Conservation (phyloP, 345 rosid species). For the Eucalyptus microcorys region DNA sequence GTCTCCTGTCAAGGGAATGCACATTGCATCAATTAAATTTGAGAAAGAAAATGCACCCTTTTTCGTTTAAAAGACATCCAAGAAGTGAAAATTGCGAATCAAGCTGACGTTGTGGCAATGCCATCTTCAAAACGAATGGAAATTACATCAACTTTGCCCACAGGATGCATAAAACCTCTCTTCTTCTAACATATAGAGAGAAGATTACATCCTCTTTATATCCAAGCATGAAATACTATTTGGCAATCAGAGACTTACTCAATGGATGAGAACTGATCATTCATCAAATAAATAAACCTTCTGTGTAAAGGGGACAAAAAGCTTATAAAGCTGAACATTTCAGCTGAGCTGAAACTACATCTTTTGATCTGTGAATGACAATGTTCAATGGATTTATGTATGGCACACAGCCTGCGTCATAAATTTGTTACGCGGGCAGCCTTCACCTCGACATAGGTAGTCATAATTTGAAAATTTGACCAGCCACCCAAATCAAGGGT, state of each 20-base stretch:
- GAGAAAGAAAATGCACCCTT: neutral
- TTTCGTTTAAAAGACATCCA: neutral
- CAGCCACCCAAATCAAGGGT: neutral
- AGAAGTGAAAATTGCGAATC: neutral
- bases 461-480: neutral
- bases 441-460: neutral
- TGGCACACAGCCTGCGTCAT: neutral
- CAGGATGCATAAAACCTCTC: neutral
- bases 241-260: neutral
- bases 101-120: neutral
- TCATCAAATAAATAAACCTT: neutral
- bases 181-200: neutral
- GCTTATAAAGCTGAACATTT: neutral
- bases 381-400: neutral
- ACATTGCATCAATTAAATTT: neutral
- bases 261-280: neutral
- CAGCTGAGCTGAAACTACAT: neutral
- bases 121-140: neutral
- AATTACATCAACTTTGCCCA: neutral
- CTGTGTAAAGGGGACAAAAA: neutral
- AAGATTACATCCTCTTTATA: neutral
- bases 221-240: neutral
- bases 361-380: neutral
- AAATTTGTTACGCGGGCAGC: neutral
- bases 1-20: conserved; percentile 43